These are phyloP conservation scores for Cyclotella baltica DNA, from an alignment of 108 stramenopile species.

Conservation along the genomic window DNA sequence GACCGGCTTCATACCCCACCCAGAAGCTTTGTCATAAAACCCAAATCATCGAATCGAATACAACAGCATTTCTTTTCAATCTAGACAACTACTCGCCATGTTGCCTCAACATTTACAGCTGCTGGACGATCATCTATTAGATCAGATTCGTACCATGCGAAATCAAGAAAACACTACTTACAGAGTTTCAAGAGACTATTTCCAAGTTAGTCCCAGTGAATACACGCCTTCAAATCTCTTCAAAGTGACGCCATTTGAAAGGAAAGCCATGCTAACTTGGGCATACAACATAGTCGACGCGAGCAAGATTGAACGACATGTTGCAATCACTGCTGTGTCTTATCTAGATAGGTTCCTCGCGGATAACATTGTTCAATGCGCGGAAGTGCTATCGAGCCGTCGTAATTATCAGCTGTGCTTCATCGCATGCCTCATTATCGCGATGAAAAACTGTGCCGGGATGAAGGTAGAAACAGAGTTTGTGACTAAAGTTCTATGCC, in stretches of 20 bases:
- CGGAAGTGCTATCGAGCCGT: not conserved
- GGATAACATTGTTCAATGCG: not conserved
- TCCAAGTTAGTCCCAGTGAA: not conserved
- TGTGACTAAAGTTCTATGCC: slow-evolving; percentile 5
- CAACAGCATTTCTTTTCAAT: too few relatives aligned
- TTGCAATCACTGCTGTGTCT: not conserved
- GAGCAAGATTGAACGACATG: slow-evolving; percentile 4
- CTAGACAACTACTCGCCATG: too few relatives aligned
- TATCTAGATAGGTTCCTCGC: slow-evolving; percentile 10
- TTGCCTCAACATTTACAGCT: slow-evolving; percentile 6
- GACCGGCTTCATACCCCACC: too few relatives aligned
- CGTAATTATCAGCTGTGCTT: slow-evolving; percentile 3
- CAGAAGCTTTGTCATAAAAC: too few relatives aligned
- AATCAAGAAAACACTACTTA: slow-evolving; percentile 1
- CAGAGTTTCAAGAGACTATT: slow-evolving; percentile 2
- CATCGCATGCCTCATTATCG: slow-evolving; percentile 4
- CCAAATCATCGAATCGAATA: too few relatives aligned
- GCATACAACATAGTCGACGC: slow-evolving; percentile 13
- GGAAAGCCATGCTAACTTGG: slow-evolving; percentile 4
- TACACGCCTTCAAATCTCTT: not conserved
- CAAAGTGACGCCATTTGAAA: not conserved
- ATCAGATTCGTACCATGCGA: not conserved
- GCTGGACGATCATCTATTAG: not conserved
- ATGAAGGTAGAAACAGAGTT: slow-evolving; percentile 13
- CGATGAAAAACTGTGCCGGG: not conserved